phyloP scores from a whole-genome alignment of 2,329 filamentous ascomycete species.

The Pyrenochaeta sp. region DNA sequence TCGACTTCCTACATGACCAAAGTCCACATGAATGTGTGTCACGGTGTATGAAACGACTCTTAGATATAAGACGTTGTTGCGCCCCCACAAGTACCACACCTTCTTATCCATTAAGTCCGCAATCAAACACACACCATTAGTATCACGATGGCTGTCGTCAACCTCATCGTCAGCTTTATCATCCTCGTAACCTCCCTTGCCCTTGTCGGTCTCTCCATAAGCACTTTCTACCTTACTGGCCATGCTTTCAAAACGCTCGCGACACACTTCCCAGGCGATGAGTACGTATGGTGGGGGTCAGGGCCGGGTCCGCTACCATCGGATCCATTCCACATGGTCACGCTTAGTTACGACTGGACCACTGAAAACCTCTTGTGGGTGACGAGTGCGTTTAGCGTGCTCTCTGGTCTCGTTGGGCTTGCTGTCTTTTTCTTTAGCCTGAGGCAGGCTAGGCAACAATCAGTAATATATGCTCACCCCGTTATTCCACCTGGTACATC shows the following conservation, averaged over 20 bases:
- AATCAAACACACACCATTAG: neutral
- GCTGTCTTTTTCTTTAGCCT: neutral
- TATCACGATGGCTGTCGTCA: neutral
- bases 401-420: neutral
- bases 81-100: neutral
- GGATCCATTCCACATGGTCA: neutral
- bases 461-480: neutral
- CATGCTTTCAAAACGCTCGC: neutral
- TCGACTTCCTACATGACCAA: neutral
- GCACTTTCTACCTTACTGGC: neutral
- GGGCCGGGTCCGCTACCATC: neutral
- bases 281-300: neutral
- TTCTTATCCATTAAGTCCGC: neutral
- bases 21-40: neutral
- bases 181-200: neutral
- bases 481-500: neutral
- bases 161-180: neutral
- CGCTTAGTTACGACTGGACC: neutral
- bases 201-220: slow-evolving; percentile 1
- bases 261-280: neutral
- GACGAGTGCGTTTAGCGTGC: neutral
- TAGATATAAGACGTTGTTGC: neutral
- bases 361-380: neutral
- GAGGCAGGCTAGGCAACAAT: neutral
- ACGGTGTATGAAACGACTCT: neutral